Conservation (phyloP, 495 filamentous ascomycete genomes). For the Gamarada debralockiae region DNA sequence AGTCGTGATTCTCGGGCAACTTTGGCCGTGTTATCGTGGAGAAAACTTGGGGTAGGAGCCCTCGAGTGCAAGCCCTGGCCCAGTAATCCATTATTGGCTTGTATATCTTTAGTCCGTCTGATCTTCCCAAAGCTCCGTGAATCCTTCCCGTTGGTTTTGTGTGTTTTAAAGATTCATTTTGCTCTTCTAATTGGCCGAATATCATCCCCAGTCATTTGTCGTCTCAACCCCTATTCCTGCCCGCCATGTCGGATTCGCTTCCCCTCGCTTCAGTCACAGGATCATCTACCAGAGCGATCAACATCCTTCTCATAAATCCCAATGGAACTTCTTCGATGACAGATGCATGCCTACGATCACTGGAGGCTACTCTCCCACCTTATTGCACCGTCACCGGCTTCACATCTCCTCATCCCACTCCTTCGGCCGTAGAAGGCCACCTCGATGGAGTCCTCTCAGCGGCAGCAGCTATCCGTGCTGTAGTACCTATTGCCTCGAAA, state of each 20-base stretch:
- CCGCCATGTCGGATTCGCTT: slow-evolving; percentile 4
- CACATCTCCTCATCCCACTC: slow-evolving; percentile 39
- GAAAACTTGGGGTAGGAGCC: too few species aligned
- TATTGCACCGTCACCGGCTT: slow-evolving; percentile 40
- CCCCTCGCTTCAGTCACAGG: slow-evolving; percentile 20
- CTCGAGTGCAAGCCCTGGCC: too few species aligned
- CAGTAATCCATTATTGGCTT: too few species aligned
- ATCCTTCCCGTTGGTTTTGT: too few species aligned
- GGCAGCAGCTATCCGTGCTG: slow-evolving; percentile 33
- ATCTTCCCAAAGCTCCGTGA: too few species aligned
- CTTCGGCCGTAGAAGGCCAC: slow-evolving; percentile 42
- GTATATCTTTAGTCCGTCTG: too few species aligned
- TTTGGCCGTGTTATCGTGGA: too few species aligned
- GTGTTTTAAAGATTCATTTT: too few species aligned
- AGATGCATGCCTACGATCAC: slow-evolving; percentile 34
- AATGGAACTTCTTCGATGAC: slow-evolving; percentile 47
- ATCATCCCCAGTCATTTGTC: not conserved
- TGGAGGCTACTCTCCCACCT: slow-evolving; percentile 36
- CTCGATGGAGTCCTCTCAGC: slow-evolving; percentile 41
- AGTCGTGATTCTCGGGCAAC: too few species aligned
- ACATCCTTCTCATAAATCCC: slow-evolving; percentile 44
- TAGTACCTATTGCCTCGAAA: slow-evolving; percentile 33
- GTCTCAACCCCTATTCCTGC: not conserved
- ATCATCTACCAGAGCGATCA: slow-evolving; percentile 27
- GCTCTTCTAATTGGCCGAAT: too few species aligned